Base-by-base conservation (phyloP, 75 land plant species). In the Selaginella tamariscina region DNA sequence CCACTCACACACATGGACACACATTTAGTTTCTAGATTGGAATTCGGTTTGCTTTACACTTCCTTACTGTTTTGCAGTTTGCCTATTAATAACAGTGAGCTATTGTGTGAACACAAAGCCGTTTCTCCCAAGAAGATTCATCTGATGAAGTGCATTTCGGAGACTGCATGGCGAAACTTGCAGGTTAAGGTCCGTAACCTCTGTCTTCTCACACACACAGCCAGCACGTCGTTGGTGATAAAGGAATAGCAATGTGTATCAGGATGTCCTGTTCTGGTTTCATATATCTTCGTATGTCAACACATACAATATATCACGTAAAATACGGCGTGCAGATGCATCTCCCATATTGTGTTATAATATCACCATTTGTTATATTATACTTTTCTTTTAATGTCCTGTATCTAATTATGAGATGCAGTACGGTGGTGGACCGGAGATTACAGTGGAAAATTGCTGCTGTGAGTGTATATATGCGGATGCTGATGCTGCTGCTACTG, bases 351-450 rank as follows among this genome's bases (percentile, higher is more conserved):
- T n/a, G n/a, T n/a, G n/a, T n/a, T n/a, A n/a, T n/a, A n/a, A n/a
- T n/a, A n/a, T n/a, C n/a, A n/a, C n/a, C n/a, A n/a, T n/a, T n/a
- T n/a, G n/a, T n/a, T n/a, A n/a, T n/a, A n/a, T n/a, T n/a, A n/a
- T n/a, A n/a, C n/a, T n/a, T n/a, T n/a, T n/a, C n/a, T n/a, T 54
- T 66, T 1, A 66, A 31, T 32, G 59, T 2, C 27, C 15, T 39
- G 5, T 39, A n/a, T n/a, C n/a, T n/a, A n/a, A 39, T 39, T 39
- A 32, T 32, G 24, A 27, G 29, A 30, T 56, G 29, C 76, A 94
- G 98, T 85, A 94, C 73, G 75, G 73, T 30, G 98, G 98, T 28
- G 96, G 96, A 0, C 91, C 98, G 28, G 30, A 55, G 56, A 56
- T 94, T 56, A 44, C 83, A 32, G 75, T 69, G 71, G 73, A 65